A percentile compares a stretch with the other conserved stretches of the same genome.
These are phyloP conservation scores for Gracilaria domingensis DNA, from an alignment of 23 red algal species.

Conservation along the genomic window DNA sequence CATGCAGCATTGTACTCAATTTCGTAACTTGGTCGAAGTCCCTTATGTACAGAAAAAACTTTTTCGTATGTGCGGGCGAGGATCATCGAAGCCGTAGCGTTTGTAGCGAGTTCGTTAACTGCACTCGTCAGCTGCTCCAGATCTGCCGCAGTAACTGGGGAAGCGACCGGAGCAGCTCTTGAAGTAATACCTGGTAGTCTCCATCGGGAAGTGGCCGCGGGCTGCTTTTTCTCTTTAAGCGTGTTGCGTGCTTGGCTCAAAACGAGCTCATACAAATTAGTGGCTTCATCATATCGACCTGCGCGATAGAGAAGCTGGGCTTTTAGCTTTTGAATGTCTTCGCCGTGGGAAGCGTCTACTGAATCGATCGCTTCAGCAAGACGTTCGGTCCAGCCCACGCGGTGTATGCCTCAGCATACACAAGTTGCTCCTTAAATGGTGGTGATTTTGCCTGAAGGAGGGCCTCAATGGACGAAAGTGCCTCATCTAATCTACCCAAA, in stretches of 20 bases:
- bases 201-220: conserved; percentile 43
- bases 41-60: conserved; percentile 1
- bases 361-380: conserved; percentile 3
- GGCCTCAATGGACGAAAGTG: conserved; percentile 10
- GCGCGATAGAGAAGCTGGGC: conserved; percentile 63
- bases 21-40: conserved; percentile 41
- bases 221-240: conserved; percentile 46
- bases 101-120: conserved; percentile 73
- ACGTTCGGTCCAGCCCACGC: conserved; percentile 45
- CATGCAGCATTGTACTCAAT: conserved; percentile 58
- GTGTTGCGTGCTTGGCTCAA: neutral
- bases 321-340: conserved; percentile 29
- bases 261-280: conserved; percentile 18
- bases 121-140: conserved; percentile 32
- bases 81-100: conserved; percentile 58
- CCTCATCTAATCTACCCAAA: conserved; percentile 35
- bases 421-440: conserved; percentile 5
- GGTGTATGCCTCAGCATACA: conserved; percentile 45
- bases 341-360: neutral
- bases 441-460: neutral
- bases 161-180: neutral
- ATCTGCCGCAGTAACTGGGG: conserved; percentile 52
- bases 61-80: conserved; percentile 24
- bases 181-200: conserved; percentile 33
- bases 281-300: conserved; percentile 54